These are phyloP conservation scores for Bertia moriformis DNA, from an alignment of 2,329 filamentous ascomycete species.

Conservation along the genomic window DNA sequence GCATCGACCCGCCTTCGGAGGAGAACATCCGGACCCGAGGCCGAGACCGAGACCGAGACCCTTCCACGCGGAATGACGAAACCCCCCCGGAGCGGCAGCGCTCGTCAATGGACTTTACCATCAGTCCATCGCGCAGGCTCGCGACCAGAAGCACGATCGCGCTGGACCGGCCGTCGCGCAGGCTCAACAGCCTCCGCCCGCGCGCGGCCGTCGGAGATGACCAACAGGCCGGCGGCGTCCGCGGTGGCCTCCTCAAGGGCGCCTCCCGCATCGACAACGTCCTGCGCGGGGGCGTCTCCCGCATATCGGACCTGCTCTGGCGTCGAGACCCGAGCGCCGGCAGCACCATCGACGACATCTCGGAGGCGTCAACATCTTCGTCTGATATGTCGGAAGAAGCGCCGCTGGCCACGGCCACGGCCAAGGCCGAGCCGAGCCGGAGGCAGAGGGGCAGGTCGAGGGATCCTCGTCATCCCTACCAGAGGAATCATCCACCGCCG, in stretches of 20 bases:
- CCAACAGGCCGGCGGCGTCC: conserved; percentile 36
- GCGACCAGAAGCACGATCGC: conserved; percentile 19
- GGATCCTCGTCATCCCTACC: too few species aligned
- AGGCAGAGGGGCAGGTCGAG: too few species aligned
- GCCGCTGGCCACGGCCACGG: too few species aligned
- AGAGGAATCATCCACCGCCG: too few species aligned
- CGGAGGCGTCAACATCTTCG: background rate
- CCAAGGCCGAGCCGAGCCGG: too few species aligned
- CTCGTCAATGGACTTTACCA: conserved; percentile 2
- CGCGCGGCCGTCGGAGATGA: too few species aligned
- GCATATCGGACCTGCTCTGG: conserved; percentile 41
- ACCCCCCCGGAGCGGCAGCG: conserved; percentile 9
- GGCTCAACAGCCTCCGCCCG: conserved; percentile 31
- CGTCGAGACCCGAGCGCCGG: conserved; percentile 19
- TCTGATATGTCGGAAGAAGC: too few species aligned
- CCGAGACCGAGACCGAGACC: too few species aligned
- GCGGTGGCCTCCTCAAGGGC: conserved; percentile 66
- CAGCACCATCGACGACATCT: background rate
- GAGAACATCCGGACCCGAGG: too few species aligned
- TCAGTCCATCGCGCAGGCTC: conserved; percentile 22
- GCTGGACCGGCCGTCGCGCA: conserved; percentile 30
- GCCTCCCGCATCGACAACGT: conserved; percentile 63
- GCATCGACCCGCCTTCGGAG: too few species aligned
- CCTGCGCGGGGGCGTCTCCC: conserved; percentile 38
- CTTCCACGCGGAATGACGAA: conserved; percentile 5